Conservation (phyloP, 2,329 filamentous ascomycete genomes). For the Fusarium virguliforme region DNA sequence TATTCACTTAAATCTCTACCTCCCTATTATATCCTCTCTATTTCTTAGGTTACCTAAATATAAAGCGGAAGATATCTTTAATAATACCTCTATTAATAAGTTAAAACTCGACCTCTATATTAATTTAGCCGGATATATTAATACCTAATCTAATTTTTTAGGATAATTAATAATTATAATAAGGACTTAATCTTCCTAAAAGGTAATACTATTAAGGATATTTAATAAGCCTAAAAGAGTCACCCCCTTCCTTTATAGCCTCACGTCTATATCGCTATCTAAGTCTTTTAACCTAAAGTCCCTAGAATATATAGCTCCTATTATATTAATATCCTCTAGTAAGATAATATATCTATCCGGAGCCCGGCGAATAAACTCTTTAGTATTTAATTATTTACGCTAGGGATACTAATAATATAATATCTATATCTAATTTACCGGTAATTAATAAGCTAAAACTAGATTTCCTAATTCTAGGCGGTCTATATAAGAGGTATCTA, state of each 20-base stretch:
- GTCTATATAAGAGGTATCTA: constrained; percentile 59
- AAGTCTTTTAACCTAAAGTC: constrained; percentile 29
- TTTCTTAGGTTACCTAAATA: constrained; percentile 24
- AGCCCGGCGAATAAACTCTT: constrained; percentile 53
- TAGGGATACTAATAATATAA: constrained; percentile 58
- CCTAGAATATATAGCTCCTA: constrained; percentile 32
- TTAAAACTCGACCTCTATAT: constrained; percentile 66
- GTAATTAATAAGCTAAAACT: constrained; percentile 58
- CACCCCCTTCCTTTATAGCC: constrained; percentile 21
- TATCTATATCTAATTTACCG: constrained; percentile 56
- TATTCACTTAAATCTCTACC: constrained; percentile 20
- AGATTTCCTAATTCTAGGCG: constrained; percentile 60
- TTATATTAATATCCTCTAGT: constrained; percentile 60
- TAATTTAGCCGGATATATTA: constrained; percentile 66
- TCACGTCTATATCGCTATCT: constrained; percentile 24
- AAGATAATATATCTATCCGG: constrained; percentile 58
- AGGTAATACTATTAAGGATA: constrained; percentile 43
- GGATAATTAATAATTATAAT: constrained; percentile 51
- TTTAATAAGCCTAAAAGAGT: constrained; percentile 46
- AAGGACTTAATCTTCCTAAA: constrained; percentile 43
- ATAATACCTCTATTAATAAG: constrained; percentile 17
- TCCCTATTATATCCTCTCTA: constrained; percentile 7
- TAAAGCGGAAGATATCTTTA: constrained; percentile 28
- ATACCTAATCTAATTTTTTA: constrained; percentile 44
- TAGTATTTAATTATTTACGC: constrained; percentile 52